Conservation (phyloP, 371 early-diverging fungal species). For the Mucor mucedo region DNA sequence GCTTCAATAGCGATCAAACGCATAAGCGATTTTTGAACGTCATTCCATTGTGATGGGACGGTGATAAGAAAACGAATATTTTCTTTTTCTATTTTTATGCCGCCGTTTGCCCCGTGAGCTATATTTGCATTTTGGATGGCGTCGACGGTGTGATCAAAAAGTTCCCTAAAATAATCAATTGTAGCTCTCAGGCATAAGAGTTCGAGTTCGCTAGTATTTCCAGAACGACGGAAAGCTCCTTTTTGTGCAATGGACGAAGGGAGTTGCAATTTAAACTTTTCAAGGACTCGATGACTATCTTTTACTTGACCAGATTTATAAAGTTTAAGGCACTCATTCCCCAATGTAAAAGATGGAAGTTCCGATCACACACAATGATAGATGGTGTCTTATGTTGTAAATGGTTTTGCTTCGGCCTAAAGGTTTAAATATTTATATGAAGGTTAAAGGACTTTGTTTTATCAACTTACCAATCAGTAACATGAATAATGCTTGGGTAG, state of each 20-base stretch:
- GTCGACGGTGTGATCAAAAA: conserved; percentile 11
- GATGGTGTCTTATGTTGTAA: conserved; percentile 10
- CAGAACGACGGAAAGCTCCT: conserved; percentile 1
- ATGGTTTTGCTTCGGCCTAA: neutral
- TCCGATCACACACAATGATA: conserved; percentile 5
- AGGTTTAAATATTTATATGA: neutral
- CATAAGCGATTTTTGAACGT: conserved; percentile 46
- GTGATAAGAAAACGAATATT: conserved; percentile 32
- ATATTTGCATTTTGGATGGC: neutral
- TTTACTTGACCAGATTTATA: neutral
- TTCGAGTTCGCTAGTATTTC: conserved; percentile 3
- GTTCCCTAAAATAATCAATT: conserved; percentile 15
- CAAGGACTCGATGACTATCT: neutral
- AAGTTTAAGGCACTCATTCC: conserved; percentile 6
- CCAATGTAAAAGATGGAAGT: conserved; percentile 8
- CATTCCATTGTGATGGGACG: conserved; percentile 54
- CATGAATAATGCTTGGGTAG: neutral
- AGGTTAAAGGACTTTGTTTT: neutral
- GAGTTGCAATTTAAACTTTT: conserved; percentile 13
- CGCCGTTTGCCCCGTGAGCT: too few relatives aligned
- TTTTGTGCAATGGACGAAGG: conserved; percentile 11
- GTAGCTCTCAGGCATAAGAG: conserved; percentile 11
- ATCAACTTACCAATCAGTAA: conserved; percentile 3
- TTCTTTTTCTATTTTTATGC: conserved; percentile 7
- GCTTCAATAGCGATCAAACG: conserved; percentile 45